Conservation (phyloP, 768 basidiomycete species). For the Pleurotus djamor region DNA sequence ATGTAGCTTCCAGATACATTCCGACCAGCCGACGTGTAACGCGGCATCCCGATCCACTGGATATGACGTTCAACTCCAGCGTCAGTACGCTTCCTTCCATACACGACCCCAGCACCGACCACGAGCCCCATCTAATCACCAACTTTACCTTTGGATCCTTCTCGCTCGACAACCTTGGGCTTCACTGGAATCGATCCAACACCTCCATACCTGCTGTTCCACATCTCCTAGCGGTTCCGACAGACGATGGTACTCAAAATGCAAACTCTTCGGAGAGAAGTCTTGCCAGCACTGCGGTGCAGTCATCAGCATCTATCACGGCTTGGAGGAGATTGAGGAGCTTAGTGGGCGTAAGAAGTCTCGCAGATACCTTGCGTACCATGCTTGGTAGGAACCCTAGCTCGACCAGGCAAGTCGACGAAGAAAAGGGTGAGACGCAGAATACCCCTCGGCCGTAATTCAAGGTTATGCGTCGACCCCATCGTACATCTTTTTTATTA, state of each 20-base stretch:
- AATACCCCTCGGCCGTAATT: too few relatives aligned
- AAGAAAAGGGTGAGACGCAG: background rate
- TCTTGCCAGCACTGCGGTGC: background rate
- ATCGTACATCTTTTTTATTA: background rate
- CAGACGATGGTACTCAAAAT: background rate
- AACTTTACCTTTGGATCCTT: conserved; percentile 2
- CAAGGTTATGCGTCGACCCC: too few relatives aligned
- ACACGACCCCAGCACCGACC: background rate
- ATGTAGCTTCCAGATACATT: background rate
- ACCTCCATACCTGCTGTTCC: background rate
- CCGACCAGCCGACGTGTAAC: background rate
- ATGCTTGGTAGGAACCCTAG: background rate
- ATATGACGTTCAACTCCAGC: conserved; percentile 6
- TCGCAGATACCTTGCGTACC: too few relatives aligned
- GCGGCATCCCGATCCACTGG: background rate
- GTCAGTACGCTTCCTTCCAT: background rate
- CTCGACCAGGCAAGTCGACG: background rate
- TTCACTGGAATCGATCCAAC: background rate
- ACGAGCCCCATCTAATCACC: background rate
- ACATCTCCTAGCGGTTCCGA: background rate
- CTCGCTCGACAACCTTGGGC: conserved; percentile 1
- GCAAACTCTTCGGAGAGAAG: background rate
- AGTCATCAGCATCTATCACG: background rate
- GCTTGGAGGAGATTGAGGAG: too few relatives aligned
- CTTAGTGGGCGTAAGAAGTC: too few relatives aligned